phyloP scores from a whole-genome alignment of 768 basidiomycete species.

The Suillus ampliporus region DNA sequence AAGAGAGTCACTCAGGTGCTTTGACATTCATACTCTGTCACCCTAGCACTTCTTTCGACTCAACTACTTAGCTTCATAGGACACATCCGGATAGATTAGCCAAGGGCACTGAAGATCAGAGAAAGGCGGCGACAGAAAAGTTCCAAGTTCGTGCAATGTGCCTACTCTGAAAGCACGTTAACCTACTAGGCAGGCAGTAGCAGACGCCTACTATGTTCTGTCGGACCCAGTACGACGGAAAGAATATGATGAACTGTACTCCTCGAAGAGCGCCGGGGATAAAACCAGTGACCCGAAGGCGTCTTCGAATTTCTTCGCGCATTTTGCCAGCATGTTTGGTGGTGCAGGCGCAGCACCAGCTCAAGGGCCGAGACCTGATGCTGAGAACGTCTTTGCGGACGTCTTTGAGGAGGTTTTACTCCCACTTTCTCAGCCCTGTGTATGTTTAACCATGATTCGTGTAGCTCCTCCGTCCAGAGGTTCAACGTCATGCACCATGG shows the following conservation, averaged over 20 bases:
- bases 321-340: slow-evolving; percentile 77
- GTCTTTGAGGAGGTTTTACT: slow-evolving; percentile 86
- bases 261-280: slow-evolving; percentile 54
- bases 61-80: slow-evolving; percentile 46
- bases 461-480: slow-evolving; percentile 82
- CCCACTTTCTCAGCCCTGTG: background rate
- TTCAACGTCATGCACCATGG: slow-evolving; percentile 70
- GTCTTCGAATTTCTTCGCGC: slow-evolving; percentile 75
- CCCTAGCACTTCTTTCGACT: slow-evolving; percentile 13
- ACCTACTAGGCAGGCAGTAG: slow-evolving; percentile 62
- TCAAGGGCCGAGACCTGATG: slow-evolving; percentile 61
- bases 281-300: slow-evolving; percentile 67
- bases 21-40: slow-evolving; percentile 7
- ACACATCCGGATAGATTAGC: slow-evolving; percentile 89
- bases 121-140: slow-evolving; percentile 75
- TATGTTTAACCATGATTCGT: slow-evolving; percentile 9
- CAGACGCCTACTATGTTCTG: slow-evolving; percentile 94
- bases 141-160: slow-evolving; percentile 67
- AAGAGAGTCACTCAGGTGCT: slow-evolving; percentile 75
- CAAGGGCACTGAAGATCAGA: slow-evolving; percentile 74
- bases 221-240: slow-evolving; percentile 74
- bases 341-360: slow-evolving; percentile 40
- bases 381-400: slow-evolving; percentile 84
- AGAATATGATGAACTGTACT: slow-evolving; percentile 75
- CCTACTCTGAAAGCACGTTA: background rate